A percentile compares a stretch with the other conserved stretches of the same genome.
Evolutionary conservation across 352 stramenopile genomes (phyloP).

Genomic region (Peronospora destructor): DNA sequence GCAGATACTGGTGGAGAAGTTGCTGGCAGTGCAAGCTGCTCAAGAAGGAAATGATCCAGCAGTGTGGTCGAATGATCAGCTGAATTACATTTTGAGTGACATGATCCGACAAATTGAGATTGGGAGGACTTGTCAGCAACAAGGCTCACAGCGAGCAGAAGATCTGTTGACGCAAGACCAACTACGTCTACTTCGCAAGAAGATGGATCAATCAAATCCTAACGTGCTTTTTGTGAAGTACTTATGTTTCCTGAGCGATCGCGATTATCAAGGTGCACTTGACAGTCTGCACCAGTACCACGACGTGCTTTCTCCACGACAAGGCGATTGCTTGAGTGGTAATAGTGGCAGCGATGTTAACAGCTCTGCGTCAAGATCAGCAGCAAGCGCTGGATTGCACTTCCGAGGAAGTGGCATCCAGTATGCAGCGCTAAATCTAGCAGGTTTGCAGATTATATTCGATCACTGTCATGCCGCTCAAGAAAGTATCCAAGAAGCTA

Average conservation of each 20-base stretch:
- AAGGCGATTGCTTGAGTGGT: slow-evolving; percentile 9
- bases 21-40: slow-evolving; percentile 8
- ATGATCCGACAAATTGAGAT: slow-evolving; percentile 27
- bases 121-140: slow-evolving; percentile 5
- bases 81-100: slow-evolving; percentile 54
- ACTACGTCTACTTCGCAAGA: slow-evolving; percentile 17
- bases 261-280: slow-evolving; percentile 82
- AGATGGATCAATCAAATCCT: slow-evolving; percentile 30
- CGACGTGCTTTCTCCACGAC: slow-evolving; percentile 78
- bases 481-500: slow-evolving; percentile 88
- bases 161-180: slow-evolving; percentile 13
- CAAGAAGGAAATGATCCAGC: slow-evolving; percentile 26
- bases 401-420: slow-evolving; percentile 72
- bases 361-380: slow-evolving; percentile 9
- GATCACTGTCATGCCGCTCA: slow-evolving; percentile 66
- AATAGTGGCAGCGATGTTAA: slow-evolving; percentile 7
- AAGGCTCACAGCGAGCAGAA: not conserved
- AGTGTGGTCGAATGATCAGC: slow-evolving; percentile 50
- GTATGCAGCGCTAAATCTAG: slow-evolving; percentile 88
- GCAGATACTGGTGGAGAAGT: slow-evolving; percentile 11
- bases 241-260: slow-evolving; percentile 69
- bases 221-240: slow-evolving; percentile 83
- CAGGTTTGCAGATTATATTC: slow-evolving; percentile 82
- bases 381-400: slow-evolving; percentile 21
- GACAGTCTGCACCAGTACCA: slow-evolving; percentile 91